These are phyloP conservation scores for Scopulariopsis brevicaulis DNA, from an alignment of 2,329 filamentous ascomycete species.

Conservation along the genomic window DNA sequence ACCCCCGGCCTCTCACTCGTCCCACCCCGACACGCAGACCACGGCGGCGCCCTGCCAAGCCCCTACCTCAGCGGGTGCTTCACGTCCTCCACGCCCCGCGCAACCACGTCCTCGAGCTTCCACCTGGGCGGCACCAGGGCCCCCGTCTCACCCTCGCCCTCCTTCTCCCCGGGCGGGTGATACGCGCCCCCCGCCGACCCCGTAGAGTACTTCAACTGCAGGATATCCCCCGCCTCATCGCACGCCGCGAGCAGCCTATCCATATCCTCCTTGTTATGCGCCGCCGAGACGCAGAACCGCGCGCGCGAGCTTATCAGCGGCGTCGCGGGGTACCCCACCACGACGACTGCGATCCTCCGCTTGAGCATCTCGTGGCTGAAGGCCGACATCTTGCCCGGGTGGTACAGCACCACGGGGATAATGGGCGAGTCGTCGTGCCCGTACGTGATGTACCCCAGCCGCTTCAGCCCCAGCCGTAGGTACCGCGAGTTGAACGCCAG, in stretches of 20 bases:
- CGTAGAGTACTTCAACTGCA: constrained; percentile 96
- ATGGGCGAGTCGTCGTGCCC: constrained; percentile 98
- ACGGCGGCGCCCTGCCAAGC: background rate
- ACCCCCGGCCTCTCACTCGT: background rate
- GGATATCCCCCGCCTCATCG: constrained; percentile 80
- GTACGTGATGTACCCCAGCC: constrained; percentile 91
- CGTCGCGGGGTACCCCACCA: constrained; percentile 94
- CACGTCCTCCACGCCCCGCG: constrained; percentile 61
- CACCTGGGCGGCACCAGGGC: constrained; percentile 64
- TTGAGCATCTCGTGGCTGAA: constrained; percentile 98
- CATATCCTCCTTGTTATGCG: constrained; percentile 97
- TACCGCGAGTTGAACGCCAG: constrained; percentile 98
- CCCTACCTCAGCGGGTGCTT: constrained; percentile 58
- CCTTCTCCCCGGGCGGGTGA: constrained; percentile 52
- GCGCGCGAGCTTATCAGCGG: constrained; percentile 90
- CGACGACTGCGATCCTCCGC: constrained; percentile 93
- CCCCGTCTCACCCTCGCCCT: constrained; percentile 59
- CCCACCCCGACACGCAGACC: background rate
- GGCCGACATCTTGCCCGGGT: constrained; percentile 97
- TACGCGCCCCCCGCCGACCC: constrained; percentile 83
- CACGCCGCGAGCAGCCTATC: constrained; percentile 82
- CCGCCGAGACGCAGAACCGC: constrained; percentile 89
- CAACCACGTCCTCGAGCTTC: constrained; percentile 73
- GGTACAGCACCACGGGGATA: constrained; percentile 87
- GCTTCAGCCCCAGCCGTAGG: constrained; percentile 92